Base-by-base conservation (phyloP, 139 green algal species). In the Tetraselmis striata region DNA sequence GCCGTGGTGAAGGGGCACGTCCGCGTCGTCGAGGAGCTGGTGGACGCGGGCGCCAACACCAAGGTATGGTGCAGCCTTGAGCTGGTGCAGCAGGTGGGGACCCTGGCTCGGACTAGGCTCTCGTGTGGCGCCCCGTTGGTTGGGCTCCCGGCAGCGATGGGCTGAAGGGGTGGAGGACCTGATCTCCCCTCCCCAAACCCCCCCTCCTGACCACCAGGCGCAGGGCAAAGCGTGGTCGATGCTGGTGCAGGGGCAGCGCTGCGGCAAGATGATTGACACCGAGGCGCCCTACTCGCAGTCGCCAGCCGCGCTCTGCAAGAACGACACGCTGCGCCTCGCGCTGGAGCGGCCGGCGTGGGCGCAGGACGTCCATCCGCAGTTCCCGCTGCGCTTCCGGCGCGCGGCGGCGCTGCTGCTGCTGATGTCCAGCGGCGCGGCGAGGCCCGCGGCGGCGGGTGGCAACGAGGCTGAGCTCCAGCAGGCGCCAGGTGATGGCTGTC, bases 231-330 rank as follows among this genome's bases (percentile, higher is more conserved):
- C 28, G 0, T 83, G 80, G 80, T 26, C 45, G 22, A 79, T 74
- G 80, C 80, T 83, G 59, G 80, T 83, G 59, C 59, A 81, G 26
- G 80, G 80, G 2, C 59, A 79, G 67, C 59, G 59, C 2, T 83
- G 80, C 30, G 80, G 80, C 0, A 28, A 28, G 30, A 67, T 79
- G 18, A 59, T 83, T 1, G n/a, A 78, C 2, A 75, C 1, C 30
- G 30, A 83, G 22, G 29, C 59, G 23, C 59, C 80, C 29, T 27
- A 29, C 30, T 67, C 77, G 29, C 18, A 82, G 5, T 82, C 80
- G 0, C 80, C 80, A 5, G 30, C 29, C 2, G 30, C 27, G 18
- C 29, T 83, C 29, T 83, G 80, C 67, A 24, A 30, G 23, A 79
- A 31, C 29, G 1, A n/a, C 24, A 29, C 26, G 5, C 76, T 23